Evolutionary conservation across 495 filamentous ascomycete genomes (phyloP).

Genomic region (Penicillium manginii): DNA sequence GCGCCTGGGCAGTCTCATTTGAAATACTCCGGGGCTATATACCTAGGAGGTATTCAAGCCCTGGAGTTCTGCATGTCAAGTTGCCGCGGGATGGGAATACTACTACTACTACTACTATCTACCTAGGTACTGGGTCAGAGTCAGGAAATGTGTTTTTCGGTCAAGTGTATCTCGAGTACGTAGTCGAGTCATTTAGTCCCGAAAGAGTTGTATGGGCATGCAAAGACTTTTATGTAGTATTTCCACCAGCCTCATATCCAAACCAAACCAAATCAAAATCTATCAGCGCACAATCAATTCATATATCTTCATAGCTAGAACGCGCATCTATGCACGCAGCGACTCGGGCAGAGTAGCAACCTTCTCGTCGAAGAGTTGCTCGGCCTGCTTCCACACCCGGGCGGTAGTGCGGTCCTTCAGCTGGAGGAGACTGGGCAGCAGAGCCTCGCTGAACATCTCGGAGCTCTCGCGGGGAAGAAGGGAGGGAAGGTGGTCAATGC

Average conservation of each 20-base stretch:
- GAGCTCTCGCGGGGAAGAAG: constrained; percentile 85
- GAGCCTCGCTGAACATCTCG: constrained; percentile 80
- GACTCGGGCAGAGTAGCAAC: constrained; percentile 68
- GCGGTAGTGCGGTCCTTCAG: constrained; percentile 73
- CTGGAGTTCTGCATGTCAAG: too few relatives aligned
- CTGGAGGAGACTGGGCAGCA: constrained; percentile 78
- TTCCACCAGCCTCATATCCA: constrained; percentile 3
- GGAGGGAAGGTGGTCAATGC: constrained; percentile 89
- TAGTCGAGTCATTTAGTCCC: constrained; percentile 1
- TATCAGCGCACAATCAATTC: constrained; percentile 29
- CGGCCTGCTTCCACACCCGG: constrained; percentile 81
- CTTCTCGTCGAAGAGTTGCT: constrained; percentile 85
- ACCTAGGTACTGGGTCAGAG: too few relatives aligned
- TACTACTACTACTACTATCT: too few relatives aligned
- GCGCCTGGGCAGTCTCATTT: too few relatives aligned
- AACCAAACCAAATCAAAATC: constrained; percentile 4
- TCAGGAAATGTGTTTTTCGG: too few relatives aligned
- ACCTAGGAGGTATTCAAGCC: too few relatives aligned
- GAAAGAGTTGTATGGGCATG: neutral
- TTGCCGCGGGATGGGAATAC: too few relatives aligned
- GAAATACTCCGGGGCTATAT: too few relatives aligned
- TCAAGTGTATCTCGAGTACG: too few relatives aligned
- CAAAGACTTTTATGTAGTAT: constrained; percentile 23
- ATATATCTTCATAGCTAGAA: constrained; percentile 15
- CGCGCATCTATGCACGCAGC: constrained; percentile 18